These are phyloP conservation scores for Verticillium klebahnii DNA, from an alignment of 2,329 filamentous ascomycete species.

Conservation along the genomic window DNA sequence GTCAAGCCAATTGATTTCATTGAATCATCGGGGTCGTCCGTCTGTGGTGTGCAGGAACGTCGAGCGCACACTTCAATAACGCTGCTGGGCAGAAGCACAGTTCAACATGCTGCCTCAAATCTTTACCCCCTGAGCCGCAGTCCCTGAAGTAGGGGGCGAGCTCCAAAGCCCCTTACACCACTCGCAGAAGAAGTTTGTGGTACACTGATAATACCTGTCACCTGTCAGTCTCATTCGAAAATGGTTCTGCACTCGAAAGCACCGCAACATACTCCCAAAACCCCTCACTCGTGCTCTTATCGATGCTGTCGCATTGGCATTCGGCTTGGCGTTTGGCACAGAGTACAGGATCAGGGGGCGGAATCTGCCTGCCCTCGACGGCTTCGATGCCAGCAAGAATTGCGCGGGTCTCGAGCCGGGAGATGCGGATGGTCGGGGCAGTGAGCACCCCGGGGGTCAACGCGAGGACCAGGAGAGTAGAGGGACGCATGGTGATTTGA, in stretches of 20 bases:
- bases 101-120: not conserved
- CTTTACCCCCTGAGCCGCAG: not conserved
- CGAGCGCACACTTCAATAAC: no score
- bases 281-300: slow-evolving; percentile 1
- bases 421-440: not conserved
- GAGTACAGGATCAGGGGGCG: slow-evolving; percentile 2
- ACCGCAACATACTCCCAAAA: slow-evolving; percentile 12
- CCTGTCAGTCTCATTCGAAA: not conserved
- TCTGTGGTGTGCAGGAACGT: no score
- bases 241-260: not conserved
- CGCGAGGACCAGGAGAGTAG: not conserved
- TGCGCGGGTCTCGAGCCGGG: not conserved
- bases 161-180: slow-evolving; percentile 5
- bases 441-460: slow-evolving; percentile 12
- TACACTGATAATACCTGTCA: slow-evolving; percentile 27
- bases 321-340: slow-evolving; percentile 6
- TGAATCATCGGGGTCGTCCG: not conserved
- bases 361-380: slow-evolving; percentile 7
- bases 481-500: not conserved
- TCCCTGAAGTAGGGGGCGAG: not conserved
- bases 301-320: slow-evolving; percentile 22
- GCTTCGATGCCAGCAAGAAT: slow-evolving; percentile 2
- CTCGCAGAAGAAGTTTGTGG: slow-evolving; percentile 26
- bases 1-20: slow-evolving; percentile 6
- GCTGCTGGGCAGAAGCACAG: no score